Base-by-base conservation (phyloP, 2,329 filamentous ascomycete genomes). In the Neospermospora avenae region DNA sequence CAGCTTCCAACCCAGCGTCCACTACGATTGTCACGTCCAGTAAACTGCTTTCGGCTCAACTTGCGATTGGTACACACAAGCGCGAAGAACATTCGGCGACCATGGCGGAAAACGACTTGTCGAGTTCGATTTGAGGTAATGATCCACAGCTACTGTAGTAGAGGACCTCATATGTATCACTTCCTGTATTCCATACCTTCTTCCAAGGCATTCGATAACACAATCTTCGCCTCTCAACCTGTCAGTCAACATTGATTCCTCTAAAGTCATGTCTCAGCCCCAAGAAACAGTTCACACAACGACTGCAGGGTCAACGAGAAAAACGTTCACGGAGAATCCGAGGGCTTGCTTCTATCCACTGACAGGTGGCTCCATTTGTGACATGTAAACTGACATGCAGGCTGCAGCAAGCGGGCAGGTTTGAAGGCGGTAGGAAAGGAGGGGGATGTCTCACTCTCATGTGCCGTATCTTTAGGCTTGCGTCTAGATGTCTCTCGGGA, bases 391-490 rank as follows among this genome's bases (percentile, higher is more conserved):
- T 24, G 18, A 24, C 13, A 22, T 37, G 31, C 18, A 51, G 48
- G 28, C n/a, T 35, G 48, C 48, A 37, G 31, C 28, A 31, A 31
- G 11, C 11, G 11, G 28, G 28, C 28, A 31, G 34, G n/a, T 51
- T 51, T 22, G 48, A 24, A 49, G 46, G 46, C 46, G 46, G 46
- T 34, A 49, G 46, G 24, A 37, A 49, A 16, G 13, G 22, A 28
- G 48, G 48, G 18, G n/a, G 18, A 22, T 51, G 48, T 51, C 48
- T 51, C 48, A 51, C 34, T 37, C 16, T 51, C n/a, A 51, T 35
- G 48, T 51, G 48, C 48, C 48, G 31, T 51, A 18, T 22, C 31
- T 37, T 28, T n/a, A 18, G 31, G 48, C n/a, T 6, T 22, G 31
- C 48, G 28, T 51, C 48, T 37, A 51, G 48, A 37, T 49, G 6